Evolutionary conservation across 2,329 filamentous ascomycete genomes (phyloP), one percentile per base, ranked within the genome.

Genomic region (Pseudogymnoascus sp.): DNA sequence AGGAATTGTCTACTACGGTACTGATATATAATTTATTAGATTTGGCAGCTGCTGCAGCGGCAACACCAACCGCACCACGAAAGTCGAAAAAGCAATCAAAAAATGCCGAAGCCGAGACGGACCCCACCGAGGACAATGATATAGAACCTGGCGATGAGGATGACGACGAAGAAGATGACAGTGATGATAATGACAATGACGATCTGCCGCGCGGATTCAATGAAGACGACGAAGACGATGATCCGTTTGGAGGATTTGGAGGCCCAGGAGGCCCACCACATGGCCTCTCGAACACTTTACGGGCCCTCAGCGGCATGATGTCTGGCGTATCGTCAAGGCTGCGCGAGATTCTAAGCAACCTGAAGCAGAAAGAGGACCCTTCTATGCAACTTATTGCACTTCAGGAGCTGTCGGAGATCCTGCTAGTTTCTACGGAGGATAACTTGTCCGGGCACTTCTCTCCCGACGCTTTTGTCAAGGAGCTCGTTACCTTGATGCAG

Each of bases 401-500:
- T 31, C 91, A 96, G 75, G 93, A 97, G 69, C 81, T 99, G 6
- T 96, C 93, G 0, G 93, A 99, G 75, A 88, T 97, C 62, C 80
- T 99, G 4, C 81, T 99, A 31, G 90, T 99, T 38, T 96, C 93
- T 10, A 97, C 95, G 68, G 95, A 99, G 76, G 95, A 99, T 73
- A 97, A 96, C 68, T 82, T 99, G 10, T 91, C 93, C 1, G 95
- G 95, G 4, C 91, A 97, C 72, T 97, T 99, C 74, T 91, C 91
- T 0, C 91, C 95, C 1, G 95, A 99, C 76, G 84, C 90, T 7
- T 97, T 95, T 72, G 91, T 99, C 63, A 97, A 96, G 77, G 95
- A 99, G 76, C 81, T 99, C 61, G 92, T 99, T 59, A 77, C 82
- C 11, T 78, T 99, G 69, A 97, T 99, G 95, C 89, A 96, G 70